Conservation (phyloP, 2,329 filamentous ascomycete genomes). For the Aspergillus oerlinghausenensis region DNA sequence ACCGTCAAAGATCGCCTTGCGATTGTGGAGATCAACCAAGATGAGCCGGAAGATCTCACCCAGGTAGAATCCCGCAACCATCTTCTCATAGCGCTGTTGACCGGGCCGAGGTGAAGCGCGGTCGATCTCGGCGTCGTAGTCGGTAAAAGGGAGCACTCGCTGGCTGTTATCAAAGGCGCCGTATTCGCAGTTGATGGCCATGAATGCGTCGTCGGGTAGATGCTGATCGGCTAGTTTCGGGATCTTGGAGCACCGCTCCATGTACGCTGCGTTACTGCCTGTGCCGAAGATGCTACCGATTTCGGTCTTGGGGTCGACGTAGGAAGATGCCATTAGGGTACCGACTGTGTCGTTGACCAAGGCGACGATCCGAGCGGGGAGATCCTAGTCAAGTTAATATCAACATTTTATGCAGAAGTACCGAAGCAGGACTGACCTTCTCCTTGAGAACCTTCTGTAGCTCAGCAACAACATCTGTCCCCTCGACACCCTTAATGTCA, state of each 20-base stretch:
- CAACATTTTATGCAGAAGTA: background rate
- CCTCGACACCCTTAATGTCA: constrained; percentile 82
- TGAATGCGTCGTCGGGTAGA: constrained; percentile 67
- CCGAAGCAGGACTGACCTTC: constrained; percentile 41
- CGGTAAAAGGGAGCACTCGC: constrained; percentile 59
- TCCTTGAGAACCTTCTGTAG: constrained; percentile 68
- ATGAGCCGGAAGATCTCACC: too few relatives aligned
- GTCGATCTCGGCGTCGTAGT: too few relatives aligned
- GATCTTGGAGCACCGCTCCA: constrained; percentile 78
- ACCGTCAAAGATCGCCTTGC: too few relatives aligned
- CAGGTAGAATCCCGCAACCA: too few relatives aligned
- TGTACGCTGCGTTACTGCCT: constrained; percentile 92
- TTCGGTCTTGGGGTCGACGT: constrained; percentile 79
- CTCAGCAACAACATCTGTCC: constrained; percentile 76
- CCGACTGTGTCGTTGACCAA: constrained; percentile 93
- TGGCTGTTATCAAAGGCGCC: constrained; percentile 88
- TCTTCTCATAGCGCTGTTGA: too few relatives aligned
- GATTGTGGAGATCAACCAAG: too few relatives aligned
- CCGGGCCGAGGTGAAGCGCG: too few relatives aligned
- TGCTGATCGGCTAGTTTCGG: constrained; percentile 82
- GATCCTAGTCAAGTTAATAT: constrained; percentile 47
- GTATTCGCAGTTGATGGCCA: constrained; percentile 94
- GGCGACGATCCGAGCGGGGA: constrained; percentile 80
- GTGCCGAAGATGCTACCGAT: constrained; percentile 96
- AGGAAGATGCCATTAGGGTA: constrained; percentile 85